Percentiles rank a stretch among this genome's conserved stretches.
These are phyloP conservation scores for Stylonectria norvegica DNA, from an alignment of 2,329 filamentous ascomycete genomes.

Conservation along the genomic window DNA sequence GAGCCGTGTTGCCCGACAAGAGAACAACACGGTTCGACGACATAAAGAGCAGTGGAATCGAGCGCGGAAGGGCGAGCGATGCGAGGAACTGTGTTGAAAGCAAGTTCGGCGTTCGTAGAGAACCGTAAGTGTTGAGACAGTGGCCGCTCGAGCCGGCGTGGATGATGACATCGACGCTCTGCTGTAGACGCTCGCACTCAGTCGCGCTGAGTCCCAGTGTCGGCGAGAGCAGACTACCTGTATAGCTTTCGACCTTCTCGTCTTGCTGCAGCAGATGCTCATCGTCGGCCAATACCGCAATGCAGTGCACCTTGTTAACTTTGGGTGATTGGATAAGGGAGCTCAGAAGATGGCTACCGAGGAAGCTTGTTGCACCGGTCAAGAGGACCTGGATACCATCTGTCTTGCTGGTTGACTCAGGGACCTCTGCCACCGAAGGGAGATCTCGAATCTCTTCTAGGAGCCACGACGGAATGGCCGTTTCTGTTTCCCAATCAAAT, in stretches of 20 bases:
- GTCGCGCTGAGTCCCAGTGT: slow-evolving; percentile 7
- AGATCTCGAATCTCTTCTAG: background rate
- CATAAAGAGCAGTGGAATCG: slow-evolving; percentile 9
- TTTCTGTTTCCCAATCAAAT: slow-evolving; percentile 42
- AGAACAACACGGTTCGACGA: slow-evolving; percentile 10
- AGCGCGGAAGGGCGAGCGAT: slow-evolving; percentile 8
- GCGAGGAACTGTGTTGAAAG: slow-evolving; percentile 9
- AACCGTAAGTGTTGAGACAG: slow-evolving; percentile 12
- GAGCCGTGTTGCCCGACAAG: slow-evolving; percentile 7
- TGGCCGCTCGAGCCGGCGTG: slow-evolving; percentile 13
- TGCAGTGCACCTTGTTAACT: slow-evolving; percentile 12
- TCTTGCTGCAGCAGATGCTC: slow-evolving; percentile 1
- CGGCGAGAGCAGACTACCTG: slow-evolving; percentile 6
- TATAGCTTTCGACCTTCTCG: slow-evolving; percentile 5
- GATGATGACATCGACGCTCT: slow-evolving; percentile 9
- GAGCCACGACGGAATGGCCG: slow-evolving; percentile 8
- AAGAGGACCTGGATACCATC: slow-evolving; percentile 9
- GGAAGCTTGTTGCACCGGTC: slow-evolving; percentile 14
- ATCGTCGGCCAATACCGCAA: slow-evolving; percentile 11
- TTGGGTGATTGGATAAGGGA: slow-evolving; percentile 2
- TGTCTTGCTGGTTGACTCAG: background rate
- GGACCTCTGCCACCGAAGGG: background rate
- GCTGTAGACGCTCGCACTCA: slow-evolving; percentile 1
- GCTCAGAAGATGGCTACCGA: slow-evolving; percentile 15
- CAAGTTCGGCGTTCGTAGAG: slow-evolving; percentile 9